Evolutionary conservation across 164 flowering plant species (phyloP).

Genomic region (Platanus orientalis): DNA sequence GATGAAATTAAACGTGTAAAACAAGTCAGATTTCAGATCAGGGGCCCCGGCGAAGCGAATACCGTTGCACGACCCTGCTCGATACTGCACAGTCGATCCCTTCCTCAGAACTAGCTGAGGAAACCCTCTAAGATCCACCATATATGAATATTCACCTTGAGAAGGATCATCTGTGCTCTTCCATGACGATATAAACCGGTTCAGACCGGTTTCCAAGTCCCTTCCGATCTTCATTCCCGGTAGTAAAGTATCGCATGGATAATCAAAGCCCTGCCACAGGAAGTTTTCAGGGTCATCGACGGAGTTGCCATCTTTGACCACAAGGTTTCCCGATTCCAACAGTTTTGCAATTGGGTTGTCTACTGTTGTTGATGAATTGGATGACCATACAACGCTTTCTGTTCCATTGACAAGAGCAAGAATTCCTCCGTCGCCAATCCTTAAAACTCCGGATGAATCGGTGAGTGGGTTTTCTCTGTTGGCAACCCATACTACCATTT

Average conservation of each 20-base stretch:
- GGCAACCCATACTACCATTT: not conserved
- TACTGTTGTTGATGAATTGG: not conserved
- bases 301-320: constrained; percentile 12
- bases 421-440: not conserved
- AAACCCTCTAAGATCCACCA: not conserved
- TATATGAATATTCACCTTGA: not conserved
- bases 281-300: not conserved
- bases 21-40: no score
- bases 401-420: not conserved
- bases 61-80: no score
- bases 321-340: constrained; percentile 25
- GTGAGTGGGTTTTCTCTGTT: not conserved
- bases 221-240: constrained; percentile 22
- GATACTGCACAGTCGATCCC: not conserved
- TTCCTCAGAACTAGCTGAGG: not conserved
- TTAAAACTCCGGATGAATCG: not conserved
- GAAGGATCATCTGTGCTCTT: constrained; percentile 5
- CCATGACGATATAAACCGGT: constrained; percentile 2
- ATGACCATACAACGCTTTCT: not conserved
- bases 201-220: constrained; percentile 10
- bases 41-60: no score
- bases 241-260: constrained; percentile 20
- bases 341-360: constrained; percentile 8
- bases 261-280: constrained; percentile 48
- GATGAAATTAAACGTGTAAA: no score